Evolutionary conservation across 805 yeast genomes (phyloP), one percentile per base, ranked within the genome.

Genomic region (Barnettozyma botsteinii): DNA sequence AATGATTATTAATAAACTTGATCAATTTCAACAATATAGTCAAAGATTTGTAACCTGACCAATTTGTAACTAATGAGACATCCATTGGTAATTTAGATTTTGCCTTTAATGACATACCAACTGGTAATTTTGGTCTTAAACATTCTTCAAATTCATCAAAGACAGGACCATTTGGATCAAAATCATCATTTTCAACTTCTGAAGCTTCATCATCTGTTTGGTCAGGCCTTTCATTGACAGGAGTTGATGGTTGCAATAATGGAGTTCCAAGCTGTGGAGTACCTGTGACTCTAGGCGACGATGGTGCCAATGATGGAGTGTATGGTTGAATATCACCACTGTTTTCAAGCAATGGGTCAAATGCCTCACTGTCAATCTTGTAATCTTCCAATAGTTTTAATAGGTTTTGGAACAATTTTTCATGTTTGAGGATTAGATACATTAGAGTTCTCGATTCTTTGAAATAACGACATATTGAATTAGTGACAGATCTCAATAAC

Each of bases 21-120:
- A 73, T 51, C 1, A 68, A 46, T 6, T 64, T 59, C 20, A 72
- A 35, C 1, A 78, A 61, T 4, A 68, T 59, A 7, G 61, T 49
- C 25, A 73, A 62, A 0, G 81, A 66, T 18, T 48, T 43, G 26
- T 47, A 42, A 1, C 85, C 85, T 15, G 77, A 70, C 85, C 85
- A 77, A 0, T 75, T 64, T 33, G 65, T 55, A 23, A 65, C 62
- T 30, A 80, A 52, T 3, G 80, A 69, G 4, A 73, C 67, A 44
- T 72, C 71, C 27, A 60, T 59, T 1, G 79, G 76, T 24, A 67
- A 59, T 46, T 81, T 80, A 13, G 75, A 73, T 33, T 67, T 69
- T 2, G 81, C 78, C 36, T 66, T 72, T 14, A 54, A 50, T 0
- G 85, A 74, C 85, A 80, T 77, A 4, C 86, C 85, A 1, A 67